These are phyloP conservation scores for Yamagishiella unicocca DNA, from an alignment of 139 green algal species.

Conservation along the genomic window DNA sequence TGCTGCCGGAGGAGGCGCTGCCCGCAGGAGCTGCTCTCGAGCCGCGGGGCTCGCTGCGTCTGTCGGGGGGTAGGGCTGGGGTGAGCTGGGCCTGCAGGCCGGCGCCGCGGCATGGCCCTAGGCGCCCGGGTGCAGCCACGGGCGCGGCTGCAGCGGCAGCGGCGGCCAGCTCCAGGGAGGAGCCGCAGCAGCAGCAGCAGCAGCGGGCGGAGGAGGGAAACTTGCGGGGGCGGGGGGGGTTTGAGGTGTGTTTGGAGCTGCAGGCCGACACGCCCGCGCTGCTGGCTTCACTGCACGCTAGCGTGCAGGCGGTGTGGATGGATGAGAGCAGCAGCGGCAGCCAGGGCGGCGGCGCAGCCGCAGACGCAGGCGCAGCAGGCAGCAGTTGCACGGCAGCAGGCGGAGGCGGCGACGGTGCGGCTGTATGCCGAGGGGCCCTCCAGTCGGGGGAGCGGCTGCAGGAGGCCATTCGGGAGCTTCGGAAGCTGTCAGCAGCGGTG, in stretches of 20 bases:
- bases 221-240: no score
- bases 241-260: constrained; percentile 29
- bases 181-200: not conserved
- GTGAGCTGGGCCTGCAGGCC: not conserved
- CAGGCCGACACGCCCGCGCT: not conserved
- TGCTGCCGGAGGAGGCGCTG: not conserved
- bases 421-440: not conserved
- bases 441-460: not conserved
- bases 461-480: constrained; percentile 14
- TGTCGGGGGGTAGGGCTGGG: not conserved
- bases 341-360: not conserved
- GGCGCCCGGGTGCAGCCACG: no score
- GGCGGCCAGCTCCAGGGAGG: not conserved
- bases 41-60: not conserved
- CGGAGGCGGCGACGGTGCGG: not conserved
- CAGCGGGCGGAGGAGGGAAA: not conserved
- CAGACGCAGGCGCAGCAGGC: not conserved
- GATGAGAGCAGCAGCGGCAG: not conserved
- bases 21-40: not conserved
- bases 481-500: not conserved
- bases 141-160: not conserved
- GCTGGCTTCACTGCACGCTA: constrained; percentile 11
- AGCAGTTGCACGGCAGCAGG: not conserved
- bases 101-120: not conserved
- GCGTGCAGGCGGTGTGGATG: constrained; percentile 10